phyloP scores from a whole-genome alignment of 768 basidiomycete genomes.

The Mrakia frigida region DNA sequence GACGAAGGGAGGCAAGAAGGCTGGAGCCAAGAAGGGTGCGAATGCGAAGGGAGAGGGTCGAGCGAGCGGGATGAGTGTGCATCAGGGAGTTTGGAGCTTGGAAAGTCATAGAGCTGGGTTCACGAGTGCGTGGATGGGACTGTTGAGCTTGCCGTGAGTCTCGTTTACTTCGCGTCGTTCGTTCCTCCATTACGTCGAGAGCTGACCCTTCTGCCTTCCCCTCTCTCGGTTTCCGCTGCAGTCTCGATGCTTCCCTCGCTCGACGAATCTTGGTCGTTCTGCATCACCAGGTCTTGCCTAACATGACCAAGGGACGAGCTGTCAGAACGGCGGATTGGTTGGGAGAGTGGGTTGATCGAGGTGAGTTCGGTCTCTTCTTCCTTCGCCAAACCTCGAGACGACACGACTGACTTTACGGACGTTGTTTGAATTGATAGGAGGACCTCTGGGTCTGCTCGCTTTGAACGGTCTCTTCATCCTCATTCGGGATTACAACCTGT shows the following conservation, averaged over 20 bases:
- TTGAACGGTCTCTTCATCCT: slow-evolving; percentile 85
- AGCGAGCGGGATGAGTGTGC: slow-evolving; percentile 25
- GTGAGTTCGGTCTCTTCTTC: slow-evolving; percentile 46
- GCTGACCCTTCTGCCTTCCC: too few species aligned
- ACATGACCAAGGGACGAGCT: slow-evolving; percentile 55
- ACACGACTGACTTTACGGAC: neutral
- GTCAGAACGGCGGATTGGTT: slow-evolving; percentile 82
- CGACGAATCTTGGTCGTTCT: slow-evolving; percentile 66
- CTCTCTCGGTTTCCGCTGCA: neutral
- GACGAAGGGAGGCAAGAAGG: slow-evolving; percentile 28
- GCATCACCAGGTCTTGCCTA: slow-evolving; percentile 76
- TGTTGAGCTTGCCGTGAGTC: slow-evolving; percentile 28
- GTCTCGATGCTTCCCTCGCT: slow-evolving; percentile 44
- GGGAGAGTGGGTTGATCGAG: slow-evolving; percentile 71
- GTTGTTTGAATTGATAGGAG: slow-evolving; percentile 52
- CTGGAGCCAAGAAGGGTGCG: slow-evolving; percentile 41
- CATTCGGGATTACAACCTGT: slow-evolving; percentile 92
- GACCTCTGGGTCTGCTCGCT: slow-evolving; percentile 76
- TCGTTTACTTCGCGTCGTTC: too few species aligned
- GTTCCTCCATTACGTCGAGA: neutral
- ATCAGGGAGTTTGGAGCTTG: slow-evolving; percentile 39
- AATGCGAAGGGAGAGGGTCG: slow-evolving; percentile 33
- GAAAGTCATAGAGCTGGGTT: slow-evolving; percentile 48
- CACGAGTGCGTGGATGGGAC: slow-evolving; percentile 31
- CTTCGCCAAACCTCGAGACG: neutral